These are phyloP conservation scores for Neurospora tetrasperma DNA, from an alignment of 495 filamentous ascomycete genomes.

Conservation along the genomic window DNA sequence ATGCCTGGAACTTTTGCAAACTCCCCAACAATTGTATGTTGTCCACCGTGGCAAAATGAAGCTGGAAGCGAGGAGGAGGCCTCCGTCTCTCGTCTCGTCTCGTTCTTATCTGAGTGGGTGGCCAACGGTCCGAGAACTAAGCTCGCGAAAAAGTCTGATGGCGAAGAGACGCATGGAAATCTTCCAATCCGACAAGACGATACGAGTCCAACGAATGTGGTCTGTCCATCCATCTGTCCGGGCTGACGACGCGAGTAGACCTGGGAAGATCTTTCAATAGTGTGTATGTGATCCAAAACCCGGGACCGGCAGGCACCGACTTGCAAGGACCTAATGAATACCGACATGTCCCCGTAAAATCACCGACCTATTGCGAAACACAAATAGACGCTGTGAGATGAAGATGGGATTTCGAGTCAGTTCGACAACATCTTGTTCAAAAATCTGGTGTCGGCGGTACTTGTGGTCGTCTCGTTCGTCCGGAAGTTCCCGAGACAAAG, in stretches of 20 bases:
- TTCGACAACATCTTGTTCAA: not conserved
- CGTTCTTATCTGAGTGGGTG: not conserved
- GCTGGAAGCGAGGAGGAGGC: not conserved
- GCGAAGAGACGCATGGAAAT: too few species aligned
- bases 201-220: too few species aligned
- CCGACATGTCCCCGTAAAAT: not conserved
- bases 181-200: too few species aligned
- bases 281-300: not conserved
- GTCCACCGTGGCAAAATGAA: not conserved
- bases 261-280: not conserved
- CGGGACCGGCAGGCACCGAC: not conserved
- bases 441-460: not conserved
- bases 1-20: not conserved
- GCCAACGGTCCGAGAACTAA: not conserved
- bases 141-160: too few species aligned
- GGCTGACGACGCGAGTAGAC: not conserved
- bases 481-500: not conserved
- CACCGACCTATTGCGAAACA: not conserved
- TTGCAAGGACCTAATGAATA: not conserved
- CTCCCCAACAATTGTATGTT: not conserved
- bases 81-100: not conserved
- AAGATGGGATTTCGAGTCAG: not conserved
- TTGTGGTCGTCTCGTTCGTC: not conserved
- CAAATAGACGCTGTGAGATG: not conserved
- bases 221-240: too few species aligned